Evolutionary conservation across 345 rosid species (phyloP).

Genomic region (Salix dunnii): DNA sequence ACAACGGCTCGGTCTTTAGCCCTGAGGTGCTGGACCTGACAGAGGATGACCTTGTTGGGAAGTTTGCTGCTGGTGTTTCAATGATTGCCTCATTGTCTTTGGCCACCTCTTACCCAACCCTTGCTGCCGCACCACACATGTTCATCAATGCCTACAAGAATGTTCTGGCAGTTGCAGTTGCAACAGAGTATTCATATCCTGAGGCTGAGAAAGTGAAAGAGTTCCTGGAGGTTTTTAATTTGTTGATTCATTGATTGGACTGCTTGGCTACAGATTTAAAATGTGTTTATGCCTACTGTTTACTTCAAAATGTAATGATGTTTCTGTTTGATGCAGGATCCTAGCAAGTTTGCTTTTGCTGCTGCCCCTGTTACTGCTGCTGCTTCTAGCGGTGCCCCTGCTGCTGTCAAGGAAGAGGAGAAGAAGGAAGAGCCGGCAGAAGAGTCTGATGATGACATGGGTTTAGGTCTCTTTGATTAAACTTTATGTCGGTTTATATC

Average conservation of each 20-base stretch:
- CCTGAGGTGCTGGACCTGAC: slow-evolving; percentile 84
- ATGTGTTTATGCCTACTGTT: no score
- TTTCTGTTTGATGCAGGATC: slow-evolving; percentile 47
- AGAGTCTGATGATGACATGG: slow-evolving; percentile 93
- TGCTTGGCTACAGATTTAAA: neutral
- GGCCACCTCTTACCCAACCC: slow-evolving; percentile 77
- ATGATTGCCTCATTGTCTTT: slow-evolving; percentile 65
- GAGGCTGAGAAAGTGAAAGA: slow-evolving; percentile 87
- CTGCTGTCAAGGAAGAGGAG: slow-evolving; percentile 54
- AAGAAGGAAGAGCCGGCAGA: slow-evolving; percentile 74
- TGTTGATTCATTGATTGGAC: neutral
- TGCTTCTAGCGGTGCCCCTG: slow-evolving; percentile 23
- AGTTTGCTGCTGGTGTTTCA: slow-evolving; percentile 76
- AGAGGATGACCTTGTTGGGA: slow-evolving; percentile 69
- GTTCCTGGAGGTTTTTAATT: slow-evolving; percentile 56
- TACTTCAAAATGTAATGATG: neutral
- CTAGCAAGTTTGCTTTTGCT: slow-evolving; percentile 66
- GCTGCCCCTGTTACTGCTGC: slow-evolving; percentile 38
- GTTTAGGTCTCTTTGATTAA: slow-evolving; percentile 72
- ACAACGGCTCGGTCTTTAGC: slow-evolving; percentile 80
- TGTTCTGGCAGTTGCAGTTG: slow-evolving; percentile 59
- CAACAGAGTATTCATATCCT: slow-evolving; percentile 70
- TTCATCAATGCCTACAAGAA: slow-evolving; percentile 88
- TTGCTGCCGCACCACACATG: slow-evolving; percentile 94
- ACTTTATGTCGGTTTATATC: neutral